phyloP scores from a whole-genome alignment of 1,284 basidiomycete species.

The Wallemia hederae region DNA sequence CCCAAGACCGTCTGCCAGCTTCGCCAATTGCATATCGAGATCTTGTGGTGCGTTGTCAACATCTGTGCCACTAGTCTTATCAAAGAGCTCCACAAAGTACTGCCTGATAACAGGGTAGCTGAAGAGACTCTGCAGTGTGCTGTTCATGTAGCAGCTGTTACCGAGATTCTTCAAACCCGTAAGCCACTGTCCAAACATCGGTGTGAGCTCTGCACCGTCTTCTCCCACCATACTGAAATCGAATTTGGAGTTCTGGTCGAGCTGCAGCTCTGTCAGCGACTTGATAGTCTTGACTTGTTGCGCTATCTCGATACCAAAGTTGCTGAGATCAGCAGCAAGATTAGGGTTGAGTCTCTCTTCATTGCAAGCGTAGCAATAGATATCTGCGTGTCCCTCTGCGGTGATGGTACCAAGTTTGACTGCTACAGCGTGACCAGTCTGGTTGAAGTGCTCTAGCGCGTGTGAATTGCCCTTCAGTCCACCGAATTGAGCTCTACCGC shows the following conservation, averaged over 20 bases:
- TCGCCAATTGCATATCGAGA: slow-evolving; percentile 79
- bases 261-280: slow-evolving; percentile 93
- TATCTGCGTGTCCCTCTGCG: slow-evolving; percentile 76
- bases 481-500: slow-evolving; percentile 64
- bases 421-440: slow-evolving; percentile 47
- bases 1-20: slow-evolving; percentile 69
- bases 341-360: slow-evolving; percentile 60
- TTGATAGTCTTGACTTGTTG: slow-evolving; percentile 79
- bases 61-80: background rate
- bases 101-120: slow-evolving; percentile 44
- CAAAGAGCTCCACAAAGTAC: slow-evolving; percentile 25
- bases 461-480: slow-evolving; percentile 61
- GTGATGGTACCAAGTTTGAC: slow-evolving; percentile 95
- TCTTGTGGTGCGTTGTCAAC: slow-evolving; percentile 42
- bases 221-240: slow-evolving; percentile 84
- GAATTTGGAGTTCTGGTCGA: slow-evolving; percentile 83
- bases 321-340: slow-evolving; percentile 39
- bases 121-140: slow-evolving; percentile 65
- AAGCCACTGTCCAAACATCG: slow-evolving; percentile 59
- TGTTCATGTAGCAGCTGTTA: slow-evolving; percentile 96
- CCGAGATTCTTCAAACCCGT: slow-evolving; percentile 82
- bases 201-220: slow-evolving; percentile 59
- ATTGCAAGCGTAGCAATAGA: slow-evolving; percentile 82
- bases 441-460: slow-evolving; percentile 50
- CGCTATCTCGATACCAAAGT: slow-evolving; percentile 65